Conservation (phyloP, 352 stramenopile genomes). For the Pythium dissimile region DNA sequence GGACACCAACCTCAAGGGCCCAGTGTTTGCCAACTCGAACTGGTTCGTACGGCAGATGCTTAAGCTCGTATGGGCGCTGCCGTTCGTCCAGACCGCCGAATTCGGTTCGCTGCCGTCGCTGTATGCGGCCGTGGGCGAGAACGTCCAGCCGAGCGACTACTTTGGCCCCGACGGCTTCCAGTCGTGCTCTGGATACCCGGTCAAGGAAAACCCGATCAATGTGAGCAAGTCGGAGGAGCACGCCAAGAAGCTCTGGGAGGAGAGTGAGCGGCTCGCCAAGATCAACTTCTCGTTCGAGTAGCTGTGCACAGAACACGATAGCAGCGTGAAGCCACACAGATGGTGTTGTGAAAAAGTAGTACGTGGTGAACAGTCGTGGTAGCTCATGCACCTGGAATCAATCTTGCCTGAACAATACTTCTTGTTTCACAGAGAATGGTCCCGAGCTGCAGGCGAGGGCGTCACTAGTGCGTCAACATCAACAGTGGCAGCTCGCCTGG, state of each 20-base stretch:
- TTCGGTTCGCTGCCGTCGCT: constrained; percentile 41
- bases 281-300: too few relatives aligned
- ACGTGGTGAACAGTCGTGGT: too few relatives aligned
- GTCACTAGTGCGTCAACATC: too few relatives aligned
- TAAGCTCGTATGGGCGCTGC: constrained; percentile 25
- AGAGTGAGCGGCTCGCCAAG: constrained; percentile 40
- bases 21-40: constrained; percentile 4
- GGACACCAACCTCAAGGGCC: constrained; percentile 19
- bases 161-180: constrained; percentile 30
- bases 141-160: constrained; percentile 28
- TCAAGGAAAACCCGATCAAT: constrained; percentile 27
- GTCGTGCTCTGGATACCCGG: constrained; percentile 30
- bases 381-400: too few relatives aligned
- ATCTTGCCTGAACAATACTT: too few relatives aligned
- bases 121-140: constrained; percentile 34
- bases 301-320: too few relatives aligned
- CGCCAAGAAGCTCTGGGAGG: constrained; percentile 32
- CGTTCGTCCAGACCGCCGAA: constrained; percentile 36
- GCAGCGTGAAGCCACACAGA: too few relatives aligned
- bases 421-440: too few relatives aligned
- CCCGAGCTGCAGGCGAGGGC: too few relatives aligned
- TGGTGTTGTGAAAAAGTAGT: too few relatives aligned
- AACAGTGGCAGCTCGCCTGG: too few relatives aligned
- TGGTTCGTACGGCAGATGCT: constrained; percentile 22
- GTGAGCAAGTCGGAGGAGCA: constrained; percentile 32